Evolutionary conservation across 257 asterid genomes (phyloP), one percentile per base, ranked within the genome.

Genomic region (Oldenlandia corymbosa): DNA sequence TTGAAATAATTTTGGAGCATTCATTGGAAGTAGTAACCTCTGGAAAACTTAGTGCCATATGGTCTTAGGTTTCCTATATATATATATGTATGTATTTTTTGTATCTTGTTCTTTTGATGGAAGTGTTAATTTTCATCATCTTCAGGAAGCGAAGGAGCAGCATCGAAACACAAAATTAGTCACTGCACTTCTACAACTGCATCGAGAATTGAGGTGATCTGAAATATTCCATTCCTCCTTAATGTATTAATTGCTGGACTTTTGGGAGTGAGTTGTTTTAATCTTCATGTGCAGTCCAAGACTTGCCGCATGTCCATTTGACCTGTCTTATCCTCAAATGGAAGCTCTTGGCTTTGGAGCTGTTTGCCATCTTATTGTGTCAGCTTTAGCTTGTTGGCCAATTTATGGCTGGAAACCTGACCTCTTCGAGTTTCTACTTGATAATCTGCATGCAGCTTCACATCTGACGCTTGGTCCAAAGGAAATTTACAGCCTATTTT

Each of bases 351-450:
- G 96, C 64, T 79, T 75, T 75, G 92, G 81, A 79, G 85, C 99
- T 34, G 96, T 85, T 71, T 87, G 96, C 83, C 92, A 87, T 78
- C 96, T 93, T 76, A 74, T 90, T 73, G 96, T 82, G 42, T 93
- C 99, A 30, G 82, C 95, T 53, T 71, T 93, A 69, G 97, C 99
- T 63, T 90, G 91, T 85, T 93, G 99, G 99, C 96, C 99, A 47
- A 71, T 84, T 53, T 90, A 87, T 74, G 83, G 94, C 75, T 93
- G 99, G 99, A 88, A 94, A 64, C 97, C 99, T 56, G 91, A 94
- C 55, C 85, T 93, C 71, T 87, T 90, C 68, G 91, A 76, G 70
- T 86, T 73, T 72, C 82, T 93, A 47, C 70, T 84, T 11, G 90
- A 82, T 62, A 79, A 77, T 81, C 86, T 87, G 71, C 84, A 84